Conservation (phyloP, 164 flowering plant genomes). For the Macadamia tetraphylla region DNA sequence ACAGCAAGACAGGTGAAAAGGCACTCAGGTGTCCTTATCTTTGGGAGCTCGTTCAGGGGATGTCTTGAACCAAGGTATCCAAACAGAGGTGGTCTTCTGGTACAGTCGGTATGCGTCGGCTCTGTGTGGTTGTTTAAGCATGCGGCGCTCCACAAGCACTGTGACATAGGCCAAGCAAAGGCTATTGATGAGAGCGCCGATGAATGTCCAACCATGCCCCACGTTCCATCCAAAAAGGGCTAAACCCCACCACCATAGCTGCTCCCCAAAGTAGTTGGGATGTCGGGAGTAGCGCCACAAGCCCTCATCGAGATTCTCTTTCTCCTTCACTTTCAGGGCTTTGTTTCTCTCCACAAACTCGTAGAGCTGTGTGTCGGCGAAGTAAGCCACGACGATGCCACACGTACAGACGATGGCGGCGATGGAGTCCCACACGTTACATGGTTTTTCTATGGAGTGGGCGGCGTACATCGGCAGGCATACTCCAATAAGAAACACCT, state of each 20-base stretch:
- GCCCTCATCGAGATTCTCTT: constrained; percentile 52
- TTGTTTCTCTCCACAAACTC: constrained; percentile 51
- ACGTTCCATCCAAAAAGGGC: constrained; percentile 70
- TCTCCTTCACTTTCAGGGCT: constrained; percentile 27
- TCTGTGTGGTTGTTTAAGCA: constrained; percentile 63
- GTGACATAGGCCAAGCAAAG: constrained; percentile 81
- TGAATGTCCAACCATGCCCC: constrained; percentile 68
- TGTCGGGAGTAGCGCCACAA: constrained; percentile 84
- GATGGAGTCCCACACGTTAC: constrained; percentile 63
- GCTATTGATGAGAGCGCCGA: constrained; percentile 67
- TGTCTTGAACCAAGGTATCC: constrained; percentile 91
- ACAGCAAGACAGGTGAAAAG: constrained; percentile 1
- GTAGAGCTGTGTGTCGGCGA: constrained; percentile 80
- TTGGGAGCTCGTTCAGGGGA: constrained; percentile 25
- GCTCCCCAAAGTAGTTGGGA: constrained; percentile 97
- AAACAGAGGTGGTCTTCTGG: constrained; percentile 86
- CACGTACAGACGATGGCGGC: constrained; percentile 44
- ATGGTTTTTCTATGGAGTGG: constrained; percentile 50
- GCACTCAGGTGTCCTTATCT: constrained; percentile 40
- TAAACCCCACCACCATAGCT: constrained; percentile 99
- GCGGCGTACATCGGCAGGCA: constrained; percentile 70
- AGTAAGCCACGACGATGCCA: constrained; percentile 64
- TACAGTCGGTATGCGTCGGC: constrained; percentile 66
- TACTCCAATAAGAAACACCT: constrained; percentile 76
- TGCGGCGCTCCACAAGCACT: constrained; percentile 69